phyloP scores from a whole-genome alignment of 306 rosid genomes.

The Citrullus mucosospermus region DNA sequence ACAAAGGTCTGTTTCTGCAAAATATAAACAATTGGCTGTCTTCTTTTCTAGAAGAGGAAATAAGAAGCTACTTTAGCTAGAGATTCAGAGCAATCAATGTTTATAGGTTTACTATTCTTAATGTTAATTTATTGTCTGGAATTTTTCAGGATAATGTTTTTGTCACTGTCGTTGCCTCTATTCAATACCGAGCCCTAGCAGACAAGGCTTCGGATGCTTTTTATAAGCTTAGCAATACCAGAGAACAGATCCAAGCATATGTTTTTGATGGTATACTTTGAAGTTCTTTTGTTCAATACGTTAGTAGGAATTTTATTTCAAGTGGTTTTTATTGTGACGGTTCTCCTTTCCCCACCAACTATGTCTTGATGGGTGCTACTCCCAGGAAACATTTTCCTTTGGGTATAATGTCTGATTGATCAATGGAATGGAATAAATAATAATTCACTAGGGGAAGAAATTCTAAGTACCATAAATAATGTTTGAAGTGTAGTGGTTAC shows the following conservation, averaged over 20 bases:
- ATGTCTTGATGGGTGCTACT: background rate
- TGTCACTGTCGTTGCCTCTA: slow-evolving; percentile 43
- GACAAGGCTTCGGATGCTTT: slow-evolving; percentile 41
- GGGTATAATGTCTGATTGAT: background rate
- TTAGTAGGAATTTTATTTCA: background rate
- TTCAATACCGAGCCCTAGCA: slow-evolving; percentile 44
- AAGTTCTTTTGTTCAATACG: background rate
- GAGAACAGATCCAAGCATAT: slow-evolving; percentile 43
- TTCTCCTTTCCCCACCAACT: background rate
- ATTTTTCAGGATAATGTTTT: slow-evolving; percentile 40
- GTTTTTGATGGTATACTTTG: slow-evolving; percentile 40
- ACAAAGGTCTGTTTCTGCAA: slow-evolving; percentile 28
- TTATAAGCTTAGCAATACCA: slow-evolving; percentile 46
- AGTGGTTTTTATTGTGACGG: background rate
- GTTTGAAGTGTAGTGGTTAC: background rate
- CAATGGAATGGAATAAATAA: background rate
- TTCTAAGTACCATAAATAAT: background rate
- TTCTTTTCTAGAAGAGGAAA: background rate
- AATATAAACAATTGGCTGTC: background rate
- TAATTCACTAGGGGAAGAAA: background rate
- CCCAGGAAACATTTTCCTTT: background rate
- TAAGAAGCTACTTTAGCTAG: background rate
- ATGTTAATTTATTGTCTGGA: background rate
- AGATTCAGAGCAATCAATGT: background rate
- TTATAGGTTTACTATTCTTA: background rate